Evolutionary conservation across 352 stramenopile genomes (phyloP), one percentile per base, ranked within the genome.

Genomic region (Phytophthora idaei): DNA sequence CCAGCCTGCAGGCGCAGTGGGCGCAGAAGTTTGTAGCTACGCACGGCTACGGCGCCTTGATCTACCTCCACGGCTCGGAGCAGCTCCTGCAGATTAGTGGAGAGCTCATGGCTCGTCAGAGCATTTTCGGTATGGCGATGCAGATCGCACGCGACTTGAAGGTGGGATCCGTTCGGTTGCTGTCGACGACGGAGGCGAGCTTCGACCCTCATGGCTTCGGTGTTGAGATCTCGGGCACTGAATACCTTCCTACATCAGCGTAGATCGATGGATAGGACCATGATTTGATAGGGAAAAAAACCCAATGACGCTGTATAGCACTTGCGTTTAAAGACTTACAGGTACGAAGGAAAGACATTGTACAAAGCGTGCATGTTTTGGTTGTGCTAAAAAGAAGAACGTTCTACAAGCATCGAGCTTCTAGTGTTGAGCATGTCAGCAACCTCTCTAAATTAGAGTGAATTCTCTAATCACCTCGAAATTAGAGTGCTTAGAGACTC

Each of bases 111-210:
- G 86, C 84, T 36, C 75, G 78, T 52, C 85, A 94, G 67, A 93
- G 85, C 61, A 89, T 94, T 56, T 94, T 95, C 60, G 88, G 83
- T 48, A 87, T 94, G 73, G 80, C 78, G 9, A 85, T 92, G 78
- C 88, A 95, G 71, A 86, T 94, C 41, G 66, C 71, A 15, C 71
- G 73, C 5, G 78, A 92, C 34, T 50, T 93, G 5, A 75, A 85
- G 28, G 78, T 86, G 9, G 57, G 47, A 5, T 92, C 87, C 1
- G 76, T 92, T 36, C 49, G 67, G 27, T 65, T 93, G 61, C 61
- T 95, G 8, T 74, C 71, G 5, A 78, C 70, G 15, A 73, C 61
- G 0, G 59, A 83, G 27, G n/a, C 44, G 31, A 60, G 28, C 44
- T 95, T 94, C 49, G 84, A 93, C 60, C 78, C 78, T 21, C 69